These are phyloP conservation scores for Populus simonii DNA, from an alignment of 345 rosid species.

Conservation along the genomic window DNA sequence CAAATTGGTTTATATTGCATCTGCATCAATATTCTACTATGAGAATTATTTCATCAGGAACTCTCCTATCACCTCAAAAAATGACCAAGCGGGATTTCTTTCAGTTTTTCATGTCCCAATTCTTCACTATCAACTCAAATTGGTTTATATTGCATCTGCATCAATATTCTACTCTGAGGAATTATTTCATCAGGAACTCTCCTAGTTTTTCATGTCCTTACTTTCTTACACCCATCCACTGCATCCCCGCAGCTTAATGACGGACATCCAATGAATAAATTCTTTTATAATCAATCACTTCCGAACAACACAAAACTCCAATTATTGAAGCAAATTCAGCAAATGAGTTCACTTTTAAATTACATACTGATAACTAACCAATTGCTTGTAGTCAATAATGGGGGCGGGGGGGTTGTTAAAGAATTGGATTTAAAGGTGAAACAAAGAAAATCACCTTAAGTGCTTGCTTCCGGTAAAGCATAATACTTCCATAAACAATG, in stretches of 20 bases:
- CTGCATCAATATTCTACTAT: not conserved
- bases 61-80: not conserved
- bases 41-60: not conserved
- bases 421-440: not conserved
- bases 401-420: not conserved
- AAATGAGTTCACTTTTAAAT: not conserved
- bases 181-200: not conserved
- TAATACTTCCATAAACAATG: slow-evolving; percentile 36
- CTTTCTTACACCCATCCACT: not conserved
- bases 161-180: not conserved
- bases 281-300: not conserved
- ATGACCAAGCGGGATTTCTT: not conserved
- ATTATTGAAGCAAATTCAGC: not conserved
- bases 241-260: slow-evolving; percentile 1
- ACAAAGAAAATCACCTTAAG: slow-evolving; percentile 32
- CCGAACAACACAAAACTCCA: not conserved
- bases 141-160: not conserved
- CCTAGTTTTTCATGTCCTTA: not conserved
- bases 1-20: not conserved
- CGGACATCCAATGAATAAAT: not conserved
- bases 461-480: slow-evolving; percentile 33
- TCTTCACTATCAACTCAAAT: not conserved
- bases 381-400: not conserved
- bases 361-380: not conserved
- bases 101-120: not conserved